These are phyloP conservation scores for Talaromyces sp. DNA, from an alignment of 2,329 filamentous ascomycete species.

Conservation along the genomic window DNA sequence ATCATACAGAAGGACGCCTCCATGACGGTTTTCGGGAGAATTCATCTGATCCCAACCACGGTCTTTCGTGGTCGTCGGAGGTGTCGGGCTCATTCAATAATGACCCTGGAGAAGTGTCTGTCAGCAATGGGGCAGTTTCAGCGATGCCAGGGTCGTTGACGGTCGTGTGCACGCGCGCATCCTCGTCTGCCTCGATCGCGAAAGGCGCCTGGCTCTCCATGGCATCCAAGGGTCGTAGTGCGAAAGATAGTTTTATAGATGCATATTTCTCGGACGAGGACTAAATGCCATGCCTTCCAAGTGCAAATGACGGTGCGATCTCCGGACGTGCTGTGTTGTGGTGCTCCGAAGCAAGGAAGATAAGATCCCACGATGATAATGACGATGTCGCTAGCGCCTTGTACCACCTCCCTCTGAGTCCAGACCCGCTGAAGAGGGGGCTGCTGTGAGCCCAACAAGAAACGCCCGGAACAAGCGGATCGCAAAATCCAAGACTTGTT, in stretches of 20 bases:
- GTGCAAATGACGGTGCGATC: neutral
- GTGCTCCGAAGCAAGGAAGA: no score
- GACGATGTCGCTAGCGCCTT: no score
- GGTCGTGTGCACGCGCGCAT: slow-evolving; percentile 19
- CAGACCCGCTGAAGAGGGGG: no score
- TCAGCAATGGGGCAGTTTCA: slow-evolving; percentile 26
- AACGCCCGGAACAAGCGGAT: neutral
- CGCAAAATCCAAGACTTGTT: neutral
- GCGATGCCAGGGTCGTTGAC: slow-evolving; percentile 12
- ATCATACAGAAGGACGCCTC: slow-evolving; percentile 45
- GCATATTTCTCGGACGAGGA: neutral
- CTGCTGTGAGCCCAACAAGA: neutral
- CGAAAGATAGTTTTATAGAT: neutral
- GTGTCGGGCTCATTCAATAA: slow-evolving; percentile 4
- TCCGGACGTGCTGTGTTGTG: neutral
- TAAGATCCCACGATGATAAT: no score
- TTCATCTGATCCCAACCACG: slow-evolving; percentile 22
- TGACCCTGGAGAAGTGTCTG: slow-evolving; percentile 5
- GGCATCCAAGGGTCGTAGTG: neutral
- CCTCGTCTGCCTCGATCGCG: slow-evolving; percentile 26
- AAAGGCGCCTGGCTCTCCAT: slow-evolving; percentile 33
- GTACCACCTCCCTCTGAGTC: no score
- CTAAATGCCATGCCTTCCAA: neutral
- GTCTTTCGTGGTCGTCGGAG: slow-evolving; percentile 8
- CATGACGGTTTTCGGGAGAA: slow-evolving; percentile 43